Base-by-base conservation (phyloP, 345 rosid genomes). In the Lepidium aucheri region DNA sequence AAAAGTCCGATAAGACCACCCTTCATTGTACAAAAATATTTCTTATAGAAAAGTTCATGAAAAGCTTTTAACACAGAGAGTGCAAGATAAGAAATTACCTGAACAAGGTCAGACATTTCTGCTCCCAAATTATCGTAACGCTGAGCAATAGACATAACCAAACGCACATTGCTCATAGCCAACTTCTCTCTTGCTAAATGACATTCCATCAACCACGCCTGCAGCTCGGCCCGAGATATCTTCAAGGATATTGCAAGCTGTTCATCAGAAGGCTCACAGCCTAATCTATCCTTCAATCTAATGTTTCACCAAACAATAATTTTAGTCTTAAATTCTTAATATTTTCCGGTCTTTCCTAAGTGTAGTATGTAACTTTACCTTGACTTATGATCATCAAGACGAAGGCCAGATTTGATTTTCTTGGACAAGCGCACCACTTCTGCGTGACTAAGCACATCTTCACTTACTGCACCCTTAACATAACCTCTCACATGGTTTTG, bases 101-200 rank as follows among this genome's bases (percentile, higher is more conserved):
- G 99, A 76, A 94, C 89, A 72, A 94, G 99, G 77, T 94, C 99
- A 73, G 92, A 79, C 97, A 94, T 85, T 78, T 94, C 90, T 53
- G 83, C 88, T 65, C 92, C 99, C 96, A 86, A 80, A 80, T 84
- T 85, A 67, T 88, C 86, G 34, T 90, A 88, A 75, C 85, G 80
- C 73, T 94, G 92, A 76, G 99, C 99, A 33, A 94, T 90, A 16
- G 96, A 88, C 92, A 94, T 77, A 69, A 94, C 99, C 45, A 94
- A 78, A 49, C 99, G 97, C 47, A 94, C 96, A 70, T 94, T 94
- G 81, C 92, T 88, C 99, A 94, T 94, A 50, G 97, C 88, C 72
- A 94, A 80, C 79, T 85, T 94, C 68, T 90, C 97, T 75, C 87
- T 88, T 0, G 99, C 99, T 77, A 94, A 69, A 68, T 85, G 68